These are phyloP conservation scores for Trichophyton simii DNA, from an alignment of 2,329 filamentous ascomycete genomes.

Conservation along the genomic window DNA sequence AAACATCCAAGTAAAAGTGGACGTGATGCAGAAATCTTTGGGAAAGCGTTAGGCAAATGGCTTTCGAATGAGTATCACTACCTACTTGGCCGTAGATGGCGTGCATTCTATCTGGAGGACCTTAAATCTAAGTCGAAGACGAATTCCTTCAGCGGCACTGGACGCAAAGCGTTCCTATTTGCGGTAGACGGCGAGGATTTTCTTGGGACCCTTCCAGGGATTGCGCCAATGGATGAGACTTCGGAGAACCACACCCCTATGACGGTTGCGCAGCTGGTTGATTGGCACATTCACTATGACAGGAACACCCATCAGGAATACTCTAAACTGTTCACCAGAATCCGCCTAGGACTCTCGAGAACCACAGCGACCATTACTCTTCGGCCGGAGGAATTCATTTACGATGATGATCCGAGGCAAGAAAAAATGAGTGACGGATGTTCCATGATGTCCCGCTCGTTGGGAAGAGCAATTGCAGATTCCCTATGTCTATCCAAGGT, in stretches of 20 bases:
- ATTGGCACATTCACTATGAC: slow-evolving; percentile 34
- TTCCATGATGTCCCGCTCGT: slow-evolving; percentile 40
- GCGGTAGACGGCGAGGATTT: slow-evolving; percentile 35
- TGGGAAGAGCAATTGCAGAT: slow-evolving; percentile 38
- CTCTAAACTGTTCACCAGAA: slow-evolving; percentile 35
- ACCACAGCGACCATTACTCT: slow-evolving; percentile 30
- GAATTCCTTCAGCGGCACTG: slow-evolving; percentile 16
- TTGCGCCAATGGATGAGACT: slow-evolving; percentile 16
- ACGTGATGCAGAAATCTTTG: slow-evolving; percentile 16
- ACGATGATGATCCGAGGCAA: slow-evolving; percentile 19
- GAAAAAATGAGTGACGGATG: slow-evolving; percentile 43
- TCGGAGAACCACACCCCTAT: slow-evolving; percentile 26
- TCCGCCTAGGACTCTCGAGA: slow-evolving; percentile 33
- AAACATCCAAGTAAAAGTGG: slow-evolving; percentile 18
- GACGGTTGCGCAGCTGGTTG: slow-evolving; percentile 27
- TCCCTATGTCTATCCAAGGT: slow-evolving; percentile 26
- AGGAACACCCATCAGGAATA: slow-evolving; percentile 27
- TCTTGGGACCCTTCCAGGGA: slow-evolving; percentile 6
- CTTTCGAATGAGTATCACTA: slow-evolving; percentile 27
- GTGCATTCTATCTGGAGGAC: slow-evolving; percentile 33
- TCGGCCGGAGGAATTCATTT: slow-evolving; percentile 26
- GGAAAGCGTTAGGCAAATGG: slow-evolving; percentile 29
- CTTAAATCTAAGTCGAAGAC: slow-evolving; percentile 20
- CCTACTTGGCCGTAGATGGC: slow-evolving; percentile 34
- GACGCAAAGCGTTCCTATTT: slow-evolving; percentile 30